phyloP scores from a whole-genome alignment of 345 rosid genomes.

The Cardamine chenopodiifolia region DNA sequence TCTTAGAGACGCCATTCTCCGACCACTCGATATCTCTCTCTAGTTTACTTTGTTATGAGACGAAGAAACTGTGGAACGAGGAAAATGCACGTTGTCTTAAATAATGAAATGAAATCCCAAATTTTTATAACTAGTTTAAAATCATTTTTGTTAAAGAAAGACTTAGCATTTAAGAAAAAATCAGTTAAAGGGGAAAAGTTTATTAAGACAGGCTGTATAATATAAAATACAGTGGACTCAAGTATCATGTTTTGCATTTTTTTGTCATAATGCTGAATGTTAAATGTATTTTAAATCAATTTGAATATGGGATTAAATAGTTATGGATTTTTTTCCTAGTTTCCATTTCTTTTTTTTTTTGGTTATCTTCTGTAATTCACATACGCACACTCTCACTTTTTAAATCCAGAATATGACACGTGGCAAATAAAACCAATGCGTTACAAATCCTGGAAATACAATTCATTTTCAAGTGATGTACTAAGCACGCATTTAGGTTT shows the following conservation, averaged over 20 bases:
- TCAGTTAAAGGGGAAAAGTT: neutral
- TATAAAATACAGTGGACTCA: neutral
- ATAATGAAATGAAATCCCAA: neutral
- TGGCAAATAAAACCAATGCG: neutral
- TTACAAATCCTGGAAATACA: neutral
- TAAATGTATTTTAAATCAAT: no score
- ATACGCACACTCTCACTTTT: no score
- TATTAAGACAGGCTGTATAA: conserved; percentile 17
- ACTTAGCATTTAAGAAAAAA: conserved; percentile 3
- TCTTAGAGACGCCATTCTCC: conserved; percentile 70
- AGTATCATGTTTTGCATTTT: conserved; percentile 7
- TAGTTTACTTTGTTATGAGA: neutral
- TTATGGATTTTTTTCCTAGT: neutral
- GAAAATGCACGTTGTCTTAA: conserved; percentile 22
- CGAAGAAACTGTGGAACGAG: conserved; percentile 18
- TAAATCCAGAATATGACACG: neutral
- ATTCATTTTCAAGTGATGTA: neutral
- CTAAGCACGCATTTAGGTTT: no score
- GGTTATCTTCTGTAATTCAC: neutral
- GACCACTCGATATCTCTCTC: conserved; percentile 12
- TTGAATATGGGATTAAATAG: neutral
- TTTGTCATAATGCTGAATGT: conserved; percentile 19
- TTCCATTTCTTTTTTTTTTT: neutral
- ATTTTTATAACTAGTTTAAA: neutral
- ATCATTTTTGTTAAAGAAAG: neutral